Evolutionary conservation across 345 rosid genomes (phyloP).

Genomic region (Gossypium rotundifolium): DNA sequence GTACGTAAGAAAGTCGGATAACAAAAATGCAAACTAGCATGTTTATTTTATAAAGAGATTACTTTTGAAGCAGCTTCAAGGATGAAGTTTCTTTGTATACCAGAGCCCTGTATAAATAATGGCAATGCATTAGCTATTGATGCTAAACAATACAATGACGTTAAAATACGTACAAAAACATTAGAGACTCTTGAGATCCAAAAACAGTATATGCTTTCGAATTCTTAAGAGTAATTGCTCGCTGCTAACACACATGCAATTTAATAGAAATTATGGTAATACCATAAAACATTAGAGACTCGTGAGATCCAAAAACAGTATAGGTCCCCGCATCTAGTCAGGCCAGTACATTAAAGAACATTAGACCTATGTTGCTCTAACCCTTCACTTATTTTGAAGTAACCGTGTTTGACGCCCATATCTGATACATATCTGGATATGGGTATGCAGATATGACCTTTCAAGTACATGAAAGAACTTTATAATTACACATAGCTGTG

Average conservation of each 20-base stretch:
- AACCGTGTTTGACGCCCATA: background rate
- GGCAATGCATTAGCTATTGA: background rate
- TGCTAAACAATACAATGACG: background rate
- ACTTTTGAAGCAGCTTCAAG: slow-evolving; percentile 61
- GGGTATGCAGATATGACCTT: background rate
- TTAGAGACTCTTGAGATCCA: too few species aligned
- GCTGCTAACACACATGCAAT: background rate
- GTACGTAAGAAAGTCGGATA: background rate
- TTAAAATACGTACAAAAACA: background rate
- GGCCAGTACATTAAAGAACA: background rate
- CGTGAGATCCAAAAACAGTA: background rate
- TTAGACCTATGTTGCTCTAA: background rate
- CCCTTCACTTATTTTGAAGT: background rate
- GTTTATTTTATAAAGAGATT: slow-evolving; percentile 3
- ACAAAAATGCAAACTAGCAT: background rate
- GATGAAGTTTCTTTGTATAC: slow-evolving; percentile 50
- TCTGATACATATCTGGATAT: background rate
- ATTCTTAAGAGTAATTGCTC: background rate
- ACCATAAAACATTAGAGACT: background rate
- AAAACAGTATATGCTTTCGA: background rate
- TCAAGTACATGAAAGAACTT: background rate
- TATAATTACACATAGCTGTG: background rate
- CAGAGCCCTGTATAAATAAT: slow-evolving; percentile 45
- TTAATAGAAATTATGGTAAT: background rate
- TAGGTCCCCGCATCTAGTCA: background rate